These are phyloP conservation scores for Aspergillus glaucus DNA, from an alignment of 2,329 filamentous ascomycete species.

Conservation along the genomic window DNA sequence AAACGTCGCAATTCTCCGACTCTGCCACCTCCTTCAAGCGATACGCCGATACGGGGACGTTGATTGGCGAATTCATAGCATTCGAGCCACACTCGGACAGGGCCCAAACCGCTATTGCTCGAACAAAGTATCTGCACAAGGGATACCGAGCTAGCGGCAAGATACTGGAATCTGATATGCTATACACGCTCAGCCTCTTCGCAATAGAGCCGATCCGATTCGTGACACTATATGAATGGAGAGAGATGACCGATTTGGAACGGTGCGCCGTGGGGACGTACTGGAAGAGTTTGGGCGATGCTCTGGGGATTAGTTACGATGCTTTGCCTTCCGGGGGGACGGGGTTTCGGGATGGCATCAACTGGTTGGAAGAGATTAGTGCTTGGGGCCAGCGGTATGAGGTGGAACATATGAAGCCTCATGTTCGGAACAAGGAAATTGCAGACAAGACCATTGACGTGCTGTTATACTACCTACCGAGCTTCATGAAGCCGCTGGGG, in stretches of 20 bases:
- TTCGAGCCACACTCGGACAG: slow-evolving; percentile 41
- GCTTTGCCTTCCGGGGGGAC: slow-evolving; percentile 33
- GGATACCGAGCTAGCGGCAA: slow-evolving; percentile 52
- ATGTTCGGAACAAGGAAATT: slow-evolving; percentile 43
- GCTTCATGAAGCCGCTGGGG: slow-evolving; percentile 40
- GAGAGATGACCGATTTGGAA: slow-evolving; percentile 60
- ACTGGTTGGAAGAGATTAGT: slow-evolving; percentile 47
- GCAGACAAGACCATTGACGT: slow-evolving; percentile 57
- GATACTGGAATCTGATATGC: slow-evolving; percentile 57
- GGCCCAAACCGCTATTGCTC: slow-evolving; percentile 48
- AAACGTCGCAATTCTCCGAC: slow-evolving; percentile 45
- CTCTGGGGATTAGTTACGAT: slow-evolving; percentile 56
- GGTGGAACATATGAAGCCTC: slow-evolving; percentile 51
- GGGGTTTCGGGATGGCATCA: slow-evolving; percentile 44
- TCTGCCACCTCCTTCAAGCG: slow-evolving; percentile 45
- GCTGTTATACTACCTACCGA: slow-evolving; percentile 51
- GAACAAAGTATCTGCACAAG: slow-evolving; percentile 59
- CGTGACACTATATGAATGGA: slow-evolving; percentile 63
- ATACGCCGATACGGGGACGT: slow-evolving; percentile 46
- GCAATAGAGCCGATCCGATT: slow-evolving; percentile 60
- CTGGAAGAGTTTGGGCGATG: slow-evolving; percentile 66
- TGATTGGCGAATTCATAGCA: slow-evolving; percentile 45
- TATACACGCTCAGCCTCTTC: slow-evolving; percentile 61
- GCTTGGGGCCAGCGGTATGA: slow-evolving; percentile 55
- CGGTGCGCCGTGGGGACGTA: slow-evolving; percentile 59